Conservation (phyloP, 2,329 filamentous ascomycete genomes). For the Epicoccum sorghinum region DNA sequence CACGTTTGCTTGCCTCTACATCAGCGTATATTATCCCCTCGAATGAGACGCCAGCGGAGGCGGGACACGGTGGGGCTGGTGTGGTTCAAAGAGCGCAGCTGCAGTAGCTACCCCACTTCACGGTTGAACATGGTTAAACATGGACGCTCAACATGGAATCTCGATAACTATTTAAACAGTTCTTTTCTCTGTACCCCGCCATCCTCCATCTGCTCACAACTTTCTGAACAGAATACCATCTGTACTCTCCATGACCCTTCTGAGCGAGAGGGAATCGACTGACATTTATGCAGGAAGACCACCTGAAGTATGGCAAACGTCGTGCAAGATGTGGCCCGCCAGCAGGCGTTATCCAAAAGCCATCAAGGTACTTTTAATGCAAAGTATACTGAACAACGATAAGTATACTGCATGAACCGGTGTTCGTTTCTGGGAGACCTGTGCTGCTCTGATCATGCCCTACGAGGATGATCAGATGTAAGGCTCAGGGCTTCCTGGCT, state of each 20-base stretch:
- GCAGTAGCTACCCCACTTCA: conserved; percentile 38
- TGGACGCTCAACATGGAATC: conserved; percentile 6
- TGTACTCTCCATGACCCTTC: conserved; percentile 25
- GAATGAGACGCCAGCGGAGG: conserved; percentile 2
- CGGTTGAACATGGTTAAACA: conserved; percentile 29
- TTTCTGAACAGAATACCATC: conserved; percentile 7
- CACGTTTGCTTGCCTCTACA: not conserved
- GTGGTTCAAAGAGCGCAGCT: conserved; percentile 6
- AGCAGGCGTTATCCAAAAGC: conserved; percentile 43
- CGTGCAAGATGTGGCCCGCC: conserved; percentile 39
- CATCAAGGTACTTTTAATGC: conserved; percentile 47
- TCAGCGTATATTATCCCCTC: conserved; percentile 5
- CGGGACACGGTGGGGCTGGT: conserved; percentile 4
- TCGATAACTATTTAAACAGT: conserved; percentile 29
- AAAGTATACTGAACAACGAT: conserved; percentile 44
- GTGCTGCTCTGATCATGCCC: conserved; percentile 5
- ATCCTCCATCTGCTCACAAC: not conserved
- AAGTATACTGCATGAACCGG: conserved; percentile 53
- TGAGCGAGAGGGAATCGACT: conserved; percentile 21
- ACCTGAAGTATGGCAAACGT: conserved; percentile 39
- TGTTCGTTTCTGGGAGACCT: conserved; percentile 41
- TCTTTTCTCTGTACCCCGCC: conserved; percentile 1
- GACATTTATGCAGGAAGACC: conserved; percentile 26
- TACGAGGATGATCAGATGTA: conserved; percentile 2
- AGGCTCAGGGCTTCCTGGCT: conserved; percentile 31